Conservation (phyloP, 2,329 filamentous ascomycete species). For the Fusarium chuoi region DNA sequence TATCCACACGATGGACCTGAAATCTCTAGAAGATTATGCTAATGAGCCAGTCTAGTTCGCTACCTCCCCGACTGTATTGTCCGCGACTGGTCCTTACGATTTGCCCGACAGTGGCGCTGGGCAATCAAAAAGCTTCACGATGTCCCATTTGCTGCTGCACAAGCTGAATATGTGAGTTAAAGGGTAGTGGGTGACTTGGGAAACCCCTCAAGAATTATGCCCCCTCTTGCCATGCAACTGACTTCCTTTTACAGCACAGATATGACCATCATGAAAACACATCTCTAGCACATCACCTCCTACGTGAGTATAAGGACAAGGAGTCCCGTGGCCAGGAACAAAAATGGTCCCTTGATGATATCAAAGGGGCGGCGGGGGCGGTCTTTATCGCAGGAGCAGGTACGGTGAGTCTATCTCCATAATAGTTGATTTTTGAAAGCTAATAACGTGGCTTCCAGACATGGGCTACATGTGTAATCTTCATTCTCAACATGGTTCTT, state of each 20-base stretch:
- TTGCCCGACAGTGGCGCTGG: constrained; percentile 49
- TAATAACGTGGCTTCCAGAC: constrained; percentile 33
- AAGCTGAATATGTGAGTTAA: constrained; percentile 42
- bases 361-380: constrained; percentile 61
- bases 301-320: constrained; percentile 30
- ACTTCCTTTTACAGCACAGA: constrained; percentile 22
- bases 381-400: constrained; percentile 61
- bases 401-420: constrained; percentile 46
- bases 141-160: constrained; percentile 46
- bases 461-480: constrained; percentile 49
- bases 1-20: background rate
- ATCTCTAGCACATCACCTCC: constrained; percentile 43
- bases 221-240: background rate
- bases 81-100: constrained; percentile 47
- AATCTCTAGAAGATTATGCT: background rate
- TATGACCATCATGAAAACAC: constrained; percentile 20
- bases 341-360: constrained; percentile 53
- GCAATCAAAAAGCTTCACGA: constrained; percentile 49
- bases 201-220: background rate
- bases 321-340: constrained; percentile 19
- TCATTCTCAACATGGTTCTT: constrained; percentile 55
- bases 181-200: background rate
- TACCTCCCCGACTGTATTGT: constrained; percentile 44
- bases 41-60: constrained; percentile 32
- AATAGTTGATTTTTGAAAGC: constrained; percentile 36